phyloP scores from a whole-genome alignment of 305 asterid species.

The Withania somnifera region DNA sequence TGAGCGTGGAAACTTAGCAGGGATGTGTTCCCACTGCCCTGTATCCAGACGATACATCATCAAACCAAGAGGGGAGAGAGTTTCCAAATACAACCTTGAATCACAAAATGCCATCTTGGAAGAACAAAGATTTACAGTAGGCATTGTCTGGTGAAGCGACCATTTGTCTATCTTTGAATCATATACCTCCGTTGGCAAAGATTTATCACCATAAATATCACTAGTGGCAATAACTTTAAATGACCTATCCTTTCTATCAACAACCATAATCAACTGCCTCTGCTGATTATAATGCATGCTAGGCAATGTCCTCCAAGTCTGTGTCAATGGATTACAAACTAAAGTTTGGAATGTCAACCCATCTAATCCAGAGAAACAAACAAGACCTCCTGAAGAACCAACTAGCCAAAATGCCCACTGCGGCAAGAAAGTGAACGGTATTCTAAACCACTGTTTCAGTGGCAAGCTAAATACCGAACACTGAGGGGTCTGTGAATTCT shows the following conservation, averaged over 20 bases:
- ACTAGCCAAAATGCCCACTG: slow-evolving; percentile 97
- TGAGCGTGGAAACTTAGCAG: slow-evolving; percentile 93
- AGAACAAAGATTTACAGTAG: slow-evolving; percentile 94
- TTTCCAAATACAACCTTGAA: slow-evolving; percentile 77
- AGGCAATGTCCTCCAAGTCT: slow-evolving; percentile 83
- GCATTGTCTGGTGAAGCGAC: slow-evolving; percentile 90
- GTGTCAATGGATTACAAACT: slow-evolving; percentile 82
- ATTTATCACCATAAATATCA: slow-evolving; percentile 72
- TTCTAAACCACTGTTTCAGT: slow-evolving; percentile 84
- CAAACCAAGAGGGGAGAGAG: slow-evolving; percentile 90
- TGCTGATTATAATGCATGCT: slow-evolving; percentile 88
- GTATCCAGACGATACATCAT: slow-evolving; percentile 86
- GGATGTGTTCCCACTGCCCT: slow-evolving; percentile 92
- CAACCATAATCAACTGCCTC: slow-evolving; percentile 87
- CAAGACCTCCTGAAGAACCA: slow-evolving; percentile 93
- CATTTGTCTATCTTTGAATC: slow-evolving; percentile 72
- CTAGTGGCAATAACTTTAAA: slow-evolving; percentile 89
- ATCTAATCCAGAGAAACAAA: slow-evolving; percentile 86
- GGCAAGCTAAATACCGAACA: slow-evolving; percentile 95
- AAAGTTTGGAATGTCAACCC: slow-evolving; percentile 64
- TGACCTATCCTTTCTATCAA: slow-evolving; percentile 59
- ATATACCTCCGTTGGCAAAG: slow-evolving; percentile 87
- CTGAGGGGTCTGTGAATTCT: slow-evolving; percentile 72
- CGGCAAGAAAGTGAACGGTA: slow-evolving; percentile 80
- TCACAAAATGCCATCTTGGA: slow-evolving; percentile 97